Evolutionary conservation across 2,329 filamentous ascomycete species (phyloP), one percentile per base, ranked within the genome.

Genomic region (Diaporthe eres): DNA sequence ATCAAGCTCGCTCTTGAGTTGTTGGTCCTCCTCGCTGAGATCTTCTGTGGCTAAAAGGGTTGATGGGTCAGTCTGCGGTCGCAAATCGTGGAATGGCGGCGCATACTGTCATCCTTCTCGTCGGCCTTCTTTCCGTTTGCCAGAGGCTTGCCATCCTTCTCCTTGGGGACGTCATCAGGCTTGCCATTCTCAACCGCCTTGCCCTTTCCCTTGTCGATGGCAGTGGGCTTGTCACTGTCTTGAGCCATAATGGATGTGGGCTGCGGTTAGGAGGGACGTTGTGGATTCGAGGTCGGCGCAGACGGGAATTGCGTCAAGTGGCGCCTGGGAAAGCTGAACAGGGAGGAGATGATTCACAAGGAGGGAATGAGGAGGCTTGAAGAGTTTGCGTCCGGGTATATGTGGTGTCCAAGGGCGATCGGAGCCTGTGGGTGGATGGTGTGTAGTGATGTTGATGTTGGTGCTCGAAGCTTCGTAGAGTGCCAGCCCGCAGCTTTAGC

Each of bases 1-100:
- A 80, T 99, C 97, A 77, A 99, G 92, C 87, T 99, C 97, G 82
- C 91, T 96, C 89, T 99, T 99, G 82, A 99, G 92, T 88, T 98
- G 96, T 87, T 98, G 96, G 80, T 99, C 97, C 85, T 99, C 97
- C 82, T 99, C 97, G 82, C 91, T 99, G 80, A 99, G 93, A 86
- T 99, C 97, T 87, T 98, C 96, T 87, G 89, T 84, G 82, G 84
- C 86, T 85, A 77, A 58, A 71, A 39, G 76, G 34, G 71, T 42
- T 74, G 65, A 79, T 85, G 80, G 75, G 82, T 88, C 81, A 88
- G 83, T 79, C 77, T 81, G 78, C 81, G 79, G 75, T 72, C 34
- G 57, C 61, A 74, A 72, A 71, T 77, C 58, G 57, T 72, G 70
- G 58, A 77, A 47, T 58, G 65, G 75, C 74, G 57, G 76, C 79